These are phyloP conservation scores for Eucalyptus sideroxylon DNA, from an alignment of 345 rosid genomes.

Conservation along the genomic window DNA sequence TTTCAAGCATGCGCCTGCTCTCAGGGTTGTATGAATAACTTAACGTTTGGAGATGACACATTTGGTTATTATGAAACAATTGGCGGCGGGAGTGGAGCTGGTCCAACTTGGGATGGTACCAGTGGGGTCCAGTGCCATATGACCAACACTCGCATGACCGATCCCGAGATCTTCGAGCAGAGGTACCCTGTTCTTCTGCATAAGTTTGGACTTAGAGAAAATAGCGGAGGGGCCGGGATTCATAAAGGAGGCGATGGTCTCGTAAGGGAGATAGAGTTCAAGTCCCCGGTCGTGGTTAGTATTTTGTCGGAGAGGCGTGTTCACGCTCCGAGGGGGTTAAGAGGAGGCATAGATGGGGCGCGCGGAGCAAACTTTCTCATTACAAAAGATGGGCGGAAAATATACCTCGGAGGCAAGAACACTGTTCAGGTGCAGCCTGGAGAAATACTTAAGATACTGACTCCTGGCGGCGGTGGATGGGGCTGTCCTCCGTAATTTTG, in stretches of 20 bases:
- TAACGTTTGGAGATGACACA: conserved; percentile 82
- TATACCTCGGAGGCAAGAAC: conserved; percentile 88
- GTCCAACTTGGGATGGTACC: conserved; percentile 83
- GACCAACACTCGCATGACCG: conserved; percentile 98
- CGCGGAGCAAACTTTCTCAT: conserved; percentile 78
- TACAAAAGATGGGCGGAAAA: conserved; percentile 42
- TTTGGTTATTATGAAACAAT: conserved; percentile 95
- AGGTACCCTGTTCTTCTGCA: conserved; percentile 88
- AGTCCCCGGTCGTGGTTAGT: conserved; percentile 68
- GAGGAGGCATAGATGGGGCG: conserved; percentile 71
- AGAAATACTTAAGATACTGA: conserved; percentile 72
- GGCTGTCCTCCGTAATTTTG: conserved; percentile 22
- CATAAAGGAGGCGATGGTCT: conserved; percentile 82
- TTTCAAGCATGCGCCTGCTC: conserved; percentile 96
- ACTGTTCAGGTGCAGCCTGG: conserved; percentile 67
- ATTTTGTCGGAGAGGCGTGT: conserved; percentile 97
- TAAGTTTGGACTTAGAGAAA: conserved; percentile 67
- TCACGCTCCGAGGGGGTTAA: conserved; percentile 76
- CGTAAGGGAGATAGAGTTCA: conserved; percentile 85
- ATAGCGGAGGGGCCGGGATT: conserved; percentile 74
- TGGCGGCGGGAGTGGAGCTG: conserved; percentile 94
- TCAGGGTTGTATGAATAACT: conserved; percentile 97
- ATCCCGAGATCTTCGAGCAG: conserved; percentile 95
- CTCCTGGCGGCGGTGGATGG: conserved; percentile 94
- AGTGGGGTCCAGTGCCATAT: conserved; percentile 97